Evolutionary conservation across 2,329 filamentous ascomycete species (phyloP).

Genomic region (Curvularia eragrostidis): DNA sequence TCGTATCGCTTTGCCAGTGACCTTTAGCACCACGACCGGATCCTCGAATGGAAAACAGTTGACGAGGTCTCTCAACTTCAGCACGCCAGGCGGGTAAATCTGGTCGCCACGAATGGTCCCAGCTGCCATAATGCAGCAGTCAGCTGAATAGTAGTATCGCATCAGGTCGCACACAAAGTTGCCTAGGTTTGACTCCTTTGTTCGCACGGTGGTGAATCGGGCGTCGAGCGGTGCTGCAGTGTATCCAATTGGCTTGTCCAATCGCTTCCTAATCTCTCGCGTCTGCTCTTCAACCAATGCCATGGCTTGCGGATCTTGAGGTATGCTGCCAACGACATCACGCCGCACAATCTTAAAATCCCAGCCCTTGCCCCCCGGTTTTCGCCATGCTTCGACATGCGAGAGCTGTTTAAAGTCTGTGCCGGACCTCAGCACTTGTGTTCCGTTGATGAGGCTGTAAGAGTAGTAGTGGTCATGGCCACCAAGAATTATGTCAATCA

Average conservation of each 20-base stretch:
- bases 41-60: slow-evolving; percentile 94
- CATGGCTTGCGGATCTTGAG: slow-evolving; percentile 67
- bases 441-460: slow-evolving; percentile 77
- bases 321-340: slow-evolving; percentile 73
- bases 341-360: slow-evolving; percentile 78
- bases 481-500: slow-evolving; percentile 85
- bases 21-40: slow-evolving; percentile 77
- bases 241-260: slow-evolving; percentile 81
- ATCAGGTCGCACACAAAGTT: slow-evolving; percentile 95
- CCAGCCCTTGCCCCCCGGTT: slow-evolving; percentile 65
- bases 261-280: slow-evolving; percentile 73
- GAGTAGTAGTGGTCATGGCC: slow-evolving; percentile 91
- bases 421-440: slow-evolving; percentile 84
- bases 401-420: slow-evolving; percentile 93
- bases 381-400: slow-evolving; percentile 79
- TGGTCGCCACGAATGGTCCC: slow-evolving; percentile 89
- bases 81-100: slow-evolving; percentile 80
- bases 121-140: slow-evolving; percentile 83
- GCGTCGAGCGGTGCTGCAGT: slow-evolving; percentile 83
- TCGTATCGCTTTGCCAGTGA: slow-evolving; percentile 74
- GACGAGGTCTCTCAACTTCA: slow-evolving; percentile 81
- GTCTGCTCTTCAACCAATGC: slow-evolving; percentile 73
- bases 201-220: slow-evolving; percentile 81
- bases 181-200: slow-evolving; percentile 80
- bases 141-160: slow-evolving; percentile 79